phyloP scores from a whole-genome alignment of 2,329 filamentous ascomycete species.

The Simplicillium aogashimaense region DNA sequence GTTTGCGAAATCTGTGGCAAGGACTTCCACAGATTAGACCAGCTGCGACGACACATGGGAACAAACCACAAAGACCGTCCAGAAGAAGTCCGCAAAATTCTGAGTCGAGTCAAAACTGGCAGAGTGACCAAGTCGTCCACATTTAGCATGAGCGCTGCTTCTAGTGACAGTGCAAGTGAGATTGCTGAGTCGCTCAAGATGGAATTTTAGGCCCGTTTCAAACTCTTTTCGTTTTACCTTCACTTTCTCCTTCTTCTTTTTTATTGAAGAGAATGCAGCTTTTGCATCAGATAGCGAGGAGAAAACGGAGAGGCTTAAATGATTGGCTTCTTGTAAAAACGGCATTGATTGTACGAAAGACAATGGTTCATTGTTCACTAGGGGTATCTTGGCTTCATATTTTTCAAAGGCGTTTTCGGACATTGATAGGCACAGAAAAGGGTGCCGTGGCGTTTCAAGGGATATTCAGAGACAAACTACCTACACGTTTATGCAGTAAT shows the following conservation, averaged over 20 bases:
- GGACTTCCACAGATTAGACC: slow-evolving; percentile 50
- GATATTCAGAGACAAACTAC: no score
- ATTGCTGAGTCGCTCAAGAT: not conserved
- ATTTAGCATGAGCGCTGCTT: not conserved
- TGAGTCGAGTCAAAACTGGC: slow-evolving; percentile 7
- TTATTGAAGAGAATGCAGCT: not conserved
- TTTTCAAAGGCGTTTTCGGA: no score
- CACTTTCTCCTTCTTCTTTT: no score
- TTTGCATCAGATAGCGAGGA: not conserved
- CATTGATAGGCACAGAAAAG: no score
- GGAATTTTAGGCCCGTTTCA: not conserved
- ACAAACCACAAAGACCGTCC: slow-evolving; percentile 21
- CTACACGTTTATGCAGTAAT: no score
- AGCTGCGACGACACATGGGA: slow-evolving; percentile 44
- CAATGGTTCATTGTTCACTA: no score
- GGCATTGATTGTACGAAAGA: no score
- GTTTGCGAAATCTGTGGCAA: slow-evolving; percentile 44
- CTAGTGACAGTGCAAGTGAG: not conserved
- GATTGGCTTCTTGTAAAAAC: no score
- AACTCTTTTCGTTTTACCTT: no score
- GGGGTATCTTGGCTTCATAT: no score
- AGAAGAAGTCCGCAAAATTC: slow-evolving; percentile 10
- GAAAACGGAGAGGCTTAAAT: no score
- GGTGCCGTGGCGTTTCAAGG: no score
- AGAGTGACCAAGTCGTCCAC: slow-evolving; percentile 2